Conservation (phyloP, 768 basidiomycete species). For the Lyophyllum atratum region DNA sequence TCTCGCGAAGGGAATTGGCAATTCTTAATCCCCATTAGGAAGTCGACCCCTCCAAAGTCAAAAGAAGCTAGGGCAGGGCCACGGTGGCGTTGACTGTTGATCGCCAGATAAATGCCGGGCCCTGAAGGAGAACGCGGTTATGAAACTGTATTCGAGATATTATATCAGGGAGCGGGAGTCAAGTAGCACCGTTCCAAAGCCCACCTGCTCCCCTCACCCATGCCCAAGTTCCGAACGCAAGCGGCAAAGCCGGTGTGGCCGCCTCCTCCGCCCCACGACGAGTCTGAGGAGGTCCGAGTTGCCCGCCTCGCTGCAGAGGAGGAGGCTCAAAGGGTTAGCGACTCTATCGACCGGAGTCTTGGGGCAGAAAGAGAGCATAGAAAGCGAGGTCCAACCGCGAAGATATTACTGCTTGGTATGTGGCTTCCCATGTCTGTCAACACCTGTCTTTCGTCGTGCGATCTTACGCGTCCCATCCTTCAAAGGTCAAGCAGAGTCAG, state of each 20-base stretch:
- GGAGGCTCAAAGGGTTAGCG: slow-evolving; percentile 53
- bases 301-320: slow-evolving; percentile 43
- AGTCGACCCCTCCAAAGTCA: not conserved
- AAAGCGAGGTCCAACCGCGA: slow-evolving; percentile 40
- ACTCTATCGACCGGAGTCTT: slow-evolving; percentile 56
- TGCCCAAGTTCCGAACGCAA: slow-evolving; percentile 11
- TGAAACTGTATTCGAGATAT: slow-evolving; percentile 4
- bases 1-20: not conserved
- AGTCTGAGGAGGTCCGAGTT: slow-evolving; percentile 44
- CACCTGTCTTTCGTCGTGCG: not conserved
- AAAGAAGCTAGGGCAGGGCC: slow-evolving; percentile 8
- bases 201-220: slow-evolving; percentile 1
- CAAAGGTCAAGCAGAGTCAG: slow-evolving; percentile 66
- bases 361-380: slow-evolving; percentile 44
- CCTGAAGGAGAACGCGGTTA: slow-evolving; percentile 8
- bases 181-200: not conserved
- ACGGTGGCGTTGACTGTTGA: slow-evolving; percentile 14
- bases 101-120: slow-evolving; percentile 3
- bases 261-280: slow-evolving; percentile 29
- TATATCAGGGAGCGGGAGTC: not conserved
- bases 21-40: not conserved
- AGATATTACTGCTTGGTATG: slow-evolving; percentile 61
- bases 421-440: not conserved
- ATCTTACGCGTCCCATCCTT: not conserved
- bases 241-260: slow-evolving; percentile 24